These are phyloP conservation scores for Lactarius tabidus DNA, from an alignment of 768 basidiomycete species.

Conservation along the genomic window DNA sequence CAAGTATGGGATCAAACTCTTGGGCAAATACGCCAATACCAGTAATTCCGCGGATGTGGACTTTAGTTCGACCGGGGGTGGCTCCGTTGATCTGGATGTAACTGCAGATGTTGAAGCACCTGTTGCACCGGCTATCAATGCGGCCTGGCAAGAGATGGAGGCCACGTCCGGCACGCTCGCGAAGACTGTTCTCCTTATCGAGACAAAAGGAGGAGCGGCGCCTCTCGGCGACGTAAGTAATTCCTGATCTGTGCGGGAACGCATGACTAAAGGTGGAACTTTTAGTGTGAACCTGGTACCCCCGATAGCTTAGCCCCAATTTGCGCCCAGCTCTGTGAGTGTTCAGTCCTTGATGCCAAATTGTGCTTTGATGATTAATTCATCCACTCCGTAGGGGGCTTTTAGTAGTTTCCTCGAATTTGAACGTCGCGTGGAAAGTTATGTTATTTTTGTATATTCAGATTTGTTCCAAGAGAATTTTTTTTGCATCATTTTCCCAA, in stretches of 20 bases:
- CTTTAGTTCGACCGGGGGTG: too few relatives aligned
- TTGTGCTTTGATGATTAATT: neutral
- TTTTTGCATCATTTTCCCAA: too few relatives aligned
- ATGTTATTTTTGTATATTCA: too few relatives aligned
- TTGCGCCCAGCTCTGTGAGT: neutral
- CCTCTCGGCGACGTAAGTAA: neutral
- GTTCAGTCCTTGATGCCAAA: neutral
- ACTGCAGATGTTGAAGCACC: neutral
- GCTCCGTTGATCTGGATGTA: too few relatives aligned
- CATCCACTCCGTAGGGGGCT: too few relatives aligned
- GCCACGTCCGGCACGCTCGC: neutral
- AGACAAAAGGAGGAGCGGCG: neutral
- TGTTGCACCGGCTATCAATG: neutral
- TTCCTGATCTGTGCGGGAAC: neutral
- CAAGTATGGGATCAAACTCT: too few relatives aligned
- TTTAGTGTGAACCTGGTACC: neutral
- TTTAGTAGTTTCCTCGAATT: too few relatives aligned
- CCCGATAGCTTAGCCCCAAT: too few relatives aligned
- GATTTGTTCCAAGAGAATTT: too few relatives aligned
- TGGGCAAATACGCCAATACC: too few relatives aligned
- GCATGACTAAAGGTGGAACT: neutral
- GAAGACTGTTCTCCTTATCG: neutral
- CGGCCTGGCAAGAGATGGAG: neutral
- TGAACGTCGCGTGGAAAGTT: too few relatives aligned
- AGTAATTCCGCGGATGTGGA: too few relatives aligned